Evolutionary conservation across 2,329 filamentous ascomycete genomes (phyloP).

Genomic region (Microsporum ferrugineum): DNA sequence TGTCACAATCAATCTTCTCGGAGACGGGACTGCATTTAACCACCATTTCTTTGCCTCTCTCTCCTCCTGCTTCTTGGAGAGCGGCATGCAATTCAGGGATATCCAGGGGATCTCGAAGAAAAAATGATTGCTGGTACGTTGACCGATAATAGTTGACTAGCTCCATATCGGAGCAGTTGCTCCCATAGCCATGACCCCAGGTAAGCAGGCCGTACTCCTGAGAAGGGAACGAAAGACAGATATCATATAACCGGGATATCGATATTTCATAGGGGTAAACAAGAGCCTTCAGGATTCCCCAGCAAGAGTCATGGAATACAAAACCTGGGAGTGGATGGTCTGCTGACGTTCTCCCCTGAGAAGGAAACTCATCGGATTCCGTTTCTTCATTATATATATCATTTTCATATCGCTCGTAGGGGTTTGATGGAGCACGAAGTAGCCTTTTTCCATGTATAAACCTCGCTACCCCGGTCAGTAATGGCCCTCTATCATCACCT

Average conservation of each 20-base stretch:
- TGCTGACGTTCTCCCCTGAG: slow-evolving; percentile 5
- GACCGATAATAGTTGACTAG: not conserved
- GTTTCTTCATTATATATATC: slow-evolving; percentile 4
- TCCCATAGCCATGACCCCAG: slow-evolving; percentile 13
- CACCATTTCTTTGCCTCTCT: not conserved
- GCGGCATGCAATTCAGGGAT: slow-evolving; percentile 8
- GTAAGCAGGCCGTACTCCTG: slow-evolving; percentile 10
- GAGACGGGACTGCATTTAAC: not conserved
- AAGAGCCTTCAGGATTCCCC: slow-evolving; percentile 13
- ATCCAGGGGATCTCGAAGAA: slow-evolving; percentile 10
- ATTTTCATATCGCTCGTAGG: slow-evolving; percentile 10
- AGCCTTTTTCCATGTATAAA: slow-evolving; percentile 2
- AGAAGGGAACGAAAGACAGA: slow-evolving; percentile 15
- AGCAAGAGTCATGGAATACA: slow-evolving; percentile 17
- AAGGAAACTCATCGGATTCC: slow-evolving; percentile 10
- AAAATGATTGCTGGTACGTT: slow-evolving; percentile 8
- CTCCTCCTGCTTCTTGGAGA: slow-evolving; percentile 3
- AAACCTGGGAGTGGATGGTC: slow-evolving; percentile 11
- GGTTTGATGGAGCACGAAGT: slow-evolving; percentile 9
- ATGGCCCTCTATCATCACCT: slow-evolving; percentile 10
- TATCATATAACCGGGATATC: slow-evolving; percentile 15
- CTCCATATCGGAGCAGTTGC: not conserved
- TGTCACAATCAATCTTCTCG: slow-evolving; percentile 9
- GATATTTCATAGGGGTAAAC: slow-evolving; percentile 12
- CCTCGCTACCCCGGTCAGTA: slow-evolving; percentile 15